phyloP scores from a whole-genome alignment of 257 asterid genomes.

The Linaria vulgaris region DNA sequence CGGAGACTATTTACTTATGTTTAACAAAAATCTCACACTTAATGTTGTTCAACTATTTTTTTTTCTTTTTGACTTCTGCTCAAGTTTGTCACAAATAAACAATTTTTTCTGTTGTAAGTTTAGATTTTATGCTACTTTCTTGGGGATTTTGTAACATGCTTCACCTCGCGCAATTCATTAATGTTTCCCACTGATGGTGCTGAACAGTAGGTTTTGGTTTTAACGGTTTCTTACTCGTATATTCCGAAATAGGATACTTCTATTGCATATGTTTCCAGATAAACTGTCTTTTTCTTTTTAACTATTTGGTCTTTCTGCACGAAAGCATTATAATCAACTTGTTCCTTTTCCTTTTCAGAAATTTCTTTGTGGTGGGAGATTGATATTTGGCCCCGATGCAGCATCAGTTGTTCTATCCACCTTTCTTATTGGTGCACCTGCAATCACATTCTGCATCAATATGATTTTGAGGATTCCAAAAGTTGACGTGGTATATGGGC shows the following conservation, averaged over 20 bases:
- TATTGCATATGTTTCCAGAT: background rate
- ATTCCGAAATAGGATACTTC: background rate
- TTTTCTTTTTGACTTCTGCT: background rate
- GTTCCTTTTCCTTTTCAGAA: conserved; percentile 43
- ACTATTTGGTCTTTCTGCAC: background rate
- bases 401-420: conserved; percentile 57
- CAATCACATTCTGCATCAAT: conserved; percentile 60
- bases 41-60: too few relatives aligned
- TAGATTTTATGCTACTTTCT: background rate
- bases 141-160: background rate
- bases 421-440: conserved; percentile 65
- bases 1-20: too few relatives aligned
- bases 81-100: background rate
- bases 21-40: too few relatives aligned
- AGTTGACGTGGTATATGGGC: conserved; percentile 43
- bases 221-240: background rate
- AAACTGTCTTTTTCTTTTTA: background rate
- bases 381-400: conserved; percentile 82
- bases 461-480: conserved; percentile 47
- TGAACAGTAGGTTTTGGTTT: background rate
- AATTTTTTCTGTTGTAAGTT: background rate
- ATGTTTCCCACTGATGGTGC: background rate
- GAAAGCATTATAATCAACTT: conserved; percentile 12
- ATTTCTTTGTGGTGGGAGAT: conserved; percentile 81
- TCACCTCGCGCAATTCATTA: background rate